Evolutionary conservation across 129 eudicot genomes (phyloP).

Genomic region (Chrysanthemum seticuspe): DNA sequence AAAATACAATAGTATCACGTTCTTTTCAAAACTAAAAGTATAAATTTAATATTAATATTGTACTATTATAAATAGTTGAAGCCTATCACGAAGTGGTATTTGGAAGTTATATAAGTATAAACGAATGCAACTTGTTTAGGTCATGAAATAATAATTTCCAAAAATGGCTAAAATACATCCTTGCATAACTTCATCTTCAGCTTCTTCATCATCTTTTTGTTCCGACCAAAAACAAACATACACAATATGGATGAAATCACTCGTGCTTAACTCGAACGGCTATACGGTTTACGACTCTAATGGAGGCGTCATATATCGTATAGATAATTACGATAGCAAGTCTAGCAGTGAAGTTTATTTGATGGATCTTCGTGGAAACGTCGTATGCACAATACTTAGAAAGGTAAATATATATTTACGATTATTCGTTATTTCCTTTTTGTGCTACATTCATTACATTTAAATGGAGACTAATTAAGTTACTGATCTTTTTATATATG

Average conservation of each 20-base stretch:
- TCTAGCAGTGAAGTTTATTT: slow-evolving; percentile 54
- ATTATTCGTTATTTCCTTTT: not conserved
- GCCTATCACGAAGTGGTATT: slow-evolving; percentile 4
- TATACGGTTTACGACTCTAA: slow-evolving; percentile 54
- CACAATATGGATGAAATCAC: slow-evolving; percentile 85
- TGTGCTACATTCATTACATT: not conserved
- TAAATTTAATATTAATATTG: too few relatives aligned
- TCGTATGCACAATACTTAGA: slow-evolving; percentile 48
- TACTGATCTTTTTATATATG: not conserved
- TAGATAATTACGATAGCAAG: slow-evolving; percentile 64
- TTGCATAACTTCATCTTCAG: slow-evolving; percentile 21
- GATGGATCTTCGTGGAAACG: slow-evolving; percentile 71
- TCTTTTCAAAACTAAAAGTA: too few relatives aligned
- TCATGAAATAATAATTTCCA: slow-evolving; percentile 17
- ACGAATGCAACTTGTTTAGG: slow-evolving; percentile 16
- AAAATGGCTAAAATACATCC: slow-evolving; percentile 57
- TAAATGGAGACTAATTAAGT: not conserved
- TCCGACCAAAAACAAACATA: slow-evolving; percentile 40
- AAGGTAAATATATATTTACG: slow-evolving; percentile 34
- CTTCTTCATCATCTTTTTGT: slow-evolving; percentile 34
- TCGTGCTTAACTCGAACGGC: slow-evolving; percentile 65
- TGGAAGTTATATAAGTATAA: slow-evolving; percentile 12
- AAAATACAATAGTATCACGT: too few relatives aligned
- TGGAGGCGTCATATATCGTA: slow-evolving; percentile 60
- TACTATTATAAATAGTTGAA: slow-evolving; percentile 6